Percentiles rank a stretch among this genome's conserved stretches.
These are phyloP conservation scores for Lycium ferocissimum DNA, from an alignment of 257 asterid species.

Conservation along the genomic window DNA sequence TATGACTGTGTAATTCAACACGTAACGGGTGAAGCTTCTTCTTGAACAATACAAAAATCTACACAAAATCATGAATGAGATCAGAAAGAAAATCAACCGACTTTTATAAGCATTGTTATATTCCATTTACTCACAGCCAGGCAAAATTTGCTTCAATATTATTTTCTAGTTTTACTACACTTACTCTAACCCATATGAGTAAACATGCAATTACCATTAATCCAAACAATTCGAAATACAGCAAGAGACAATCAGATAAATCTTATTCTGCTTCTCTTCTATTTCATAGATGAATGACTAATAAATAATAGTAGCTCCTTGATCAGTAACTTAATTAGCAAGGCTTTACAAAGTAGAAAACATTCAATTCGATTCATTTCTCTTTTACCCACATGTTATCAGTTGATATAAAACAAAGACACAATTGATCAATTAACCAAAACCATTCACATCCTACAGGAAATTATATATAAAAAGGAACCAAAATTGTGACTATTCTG, in stretches of 20 bases:
- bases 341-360: neutral
- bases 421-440: neutral
- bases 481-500: neutral
- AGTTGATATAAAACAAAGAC: neutral
- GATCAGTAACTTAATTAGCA: neutral
- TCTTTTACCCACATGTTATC: neutral
- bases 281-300: neutral
- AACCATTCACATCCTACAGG: neutral
- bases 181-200: neutral
- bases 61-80: neutral
- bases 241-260: neutral
- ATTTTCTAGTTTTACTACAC: no score
- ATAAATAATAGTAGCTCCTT: no score
- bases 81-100: neutral
- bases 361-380: neutral
- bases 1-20: neutral
- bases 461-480: neutral
- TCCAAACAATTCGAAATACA: no score
- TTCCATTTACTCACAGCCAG: neutral
- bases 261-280: neutral
- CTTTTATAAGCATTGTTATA: neutral
- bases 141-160: neutral
- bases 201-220: no score
- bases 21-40: neutral
- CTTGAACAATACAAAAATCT: neutral